Evolutionary conservation across 2,329 filamentous ascomycete genomes (phyloP), one percentile per base, ranked within the genome.

Genomic region (Cordyceps cateniannulata): DNA sequence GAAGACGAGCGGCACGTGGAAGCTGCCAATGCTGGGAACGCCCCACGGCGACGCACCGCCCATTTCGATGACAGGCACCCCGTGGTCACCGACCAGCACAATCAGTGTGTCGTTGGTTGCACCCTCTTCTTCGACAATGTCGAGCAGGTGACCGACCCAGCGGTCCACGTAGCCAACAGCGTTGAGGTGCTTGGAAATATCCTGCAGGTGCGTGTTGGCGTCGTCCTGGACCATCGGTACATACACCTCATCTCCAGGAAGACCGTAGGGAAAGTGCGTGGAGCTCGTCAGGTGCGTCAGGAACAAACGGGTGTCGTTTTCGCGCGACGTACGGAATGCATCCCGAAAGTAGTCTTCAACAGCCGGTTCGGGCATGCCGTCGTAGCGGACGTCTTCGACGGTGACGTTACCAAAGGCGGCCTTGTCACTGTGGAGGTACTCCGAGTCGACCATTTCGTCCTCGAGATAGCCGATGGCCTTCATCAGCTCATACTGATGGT

Each of bases 211-310:
- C 45, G 66, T 67, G 2, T 64, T 59, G 38, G 57, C 57, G 20
- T 59, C 57, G 24, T 59, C 57, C 38, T 59, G 57, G 4, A 59
- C 65, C 51, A 73, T 50, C 3, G 68, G 67, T 0, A 69, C 66
- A 14, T 72, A 71, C 3, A 61, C 61, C 25, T 72, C 71, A 0
- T 66, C 64, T 2, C 56, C 62, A 0, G 72, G 72, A 51, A 73
- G 62, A 1, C 66, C 66, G 44, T 70, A 74, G 5, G 69, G 66
- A 40, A 73, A 71, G 57, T 75, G 72, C 5, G 67, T 72, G 2
- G 72, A 73, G 64, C 71, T 73, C 3, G 72, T 75, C 5, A 75
- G 54, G 60, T 75, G 72, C 1, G 71, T 70, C 4, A 74, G 60
- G 35, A 74, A 75, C 0, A 73, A 64, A 5, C 72, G 67, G 35